Base-by-base conservation (phyloP, 257 asterid genomes). In the Gentiana straminea region DNA sequence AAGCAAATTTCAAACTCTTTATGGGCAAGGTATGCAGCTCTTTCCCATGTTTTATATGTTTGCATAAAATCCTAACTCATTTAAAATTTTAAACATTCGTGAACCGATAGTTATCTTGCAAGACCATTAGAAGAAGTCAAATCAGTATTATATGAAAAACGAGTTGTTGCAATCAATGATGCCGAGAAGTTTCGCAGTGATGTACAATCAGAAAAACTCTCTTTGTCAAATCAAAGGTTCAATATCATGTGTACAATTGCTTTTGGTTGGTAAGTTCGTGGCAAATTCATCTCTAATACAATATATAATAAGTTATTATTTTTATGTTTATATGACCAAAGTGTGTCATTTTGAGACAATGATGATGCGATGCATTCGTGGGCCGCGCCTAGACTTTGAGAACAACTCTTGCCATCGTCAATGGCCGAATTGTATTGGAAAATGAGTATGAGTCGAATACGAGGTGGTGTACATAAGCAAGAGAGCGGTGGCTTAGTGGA, bases 201-300 rank as follows among this genome's bases (percentile, higher is more conserved):
- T 62, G 72, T 86, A 60, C 74, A 70, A 60, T 64, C 79, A 47
- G 84, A 47, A 57, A 68, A 79, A 49, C 95, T 94, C 51, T 79
- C 84, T 86, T 86, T 35, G 71, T 89, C 59, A 89, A 86, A 73
- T 78, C 95, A 57, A 86, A 86, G 97, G 75, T 83, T 49, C 85
- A 95, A 9, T 86, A 95, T 43, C 97, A 89, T 66, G 97, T 89
- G n/a, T 89, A 86, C 54, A 86, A 94, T 60, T 86, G 97, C 69
- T 89, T 86, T 77, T 86, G 97, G 97, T 60, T 89, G 95, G 97
- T 89, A 71, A 78, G 94, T 81, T n/a, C n/a, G n/a, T n/a, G n/a
- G n/a, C n/a, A n/a, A n/a, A n/a, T n/a, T n/a, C n/a, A n/a, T n/a
- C n/a, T n/a, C n/a, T n/a, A n/a, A n/a, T n/a, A n/a, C n/a, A n/a